Evolutionary conservation across 2,329 filamentous ascomycete genomes (phyloP).

Genomic region (Aureobasidium pullulans): DNA sequence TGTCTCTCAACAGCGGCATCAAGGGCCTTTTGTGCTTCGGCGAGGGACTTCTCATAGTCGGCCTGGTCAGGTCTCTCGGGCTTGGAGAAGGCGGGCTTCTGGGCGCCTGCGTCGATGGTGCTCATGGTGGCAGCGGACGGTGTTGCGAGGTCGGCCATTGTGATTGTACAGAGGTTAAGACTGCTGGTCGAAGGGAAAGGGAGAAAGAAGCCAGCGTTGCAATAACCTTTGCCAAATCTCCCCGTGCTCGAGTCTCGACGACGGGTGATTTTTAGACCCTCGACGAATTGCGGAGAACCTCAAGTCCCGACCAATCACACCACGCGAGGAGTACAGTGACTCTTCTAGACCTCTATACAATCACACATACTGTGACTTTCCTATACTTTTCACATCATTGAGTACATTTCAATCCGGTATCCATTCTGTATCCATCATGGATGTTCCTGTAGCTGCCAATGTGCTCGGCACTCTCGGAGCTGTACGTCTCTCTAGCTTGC

Average conservation of each 20-base stretch:
- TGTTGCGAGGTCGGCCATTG: constrained; percentile 31
- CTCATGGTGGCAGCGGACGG: constrained; percentile 29
- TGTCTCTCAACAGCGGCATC: constrained; percentile 64
- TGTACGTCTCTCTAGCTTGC: background rate
- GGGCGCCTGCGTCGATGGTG: constrained; percentile 26
- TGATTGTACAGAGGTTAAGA: constrained; percentile 1
- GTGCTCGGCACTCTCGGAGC: constrained; percentile 54
- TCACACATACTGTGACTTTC: background rate
- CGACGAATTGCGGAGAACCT: background rate
- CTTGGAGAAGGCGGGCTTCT: constrained; percentile 42
- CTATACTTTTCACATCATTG: background rate
- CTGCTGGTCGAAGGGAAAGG: background rate
- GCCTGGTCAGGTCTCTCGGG: constrained; percentile 85
- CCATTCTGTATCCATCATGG: constrained; percentile 34
- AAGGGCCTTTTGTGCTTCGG: constrained; percentile 80
- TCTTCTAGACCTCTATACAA: background rate
- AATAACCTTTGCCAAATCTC: background rate
- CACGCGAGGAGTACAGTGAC: background rate
- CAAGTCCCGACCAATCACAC: constrained; percentile 1
- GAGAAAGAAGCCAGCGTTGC: constrained; percentile 13
- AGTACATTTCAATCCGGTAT: background rate
- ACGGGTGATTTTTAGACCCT: constrained; percentile 5
- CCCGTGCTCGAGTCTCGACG: constrained; percentile 2
- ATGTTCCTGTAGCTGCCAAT: constrained; percentile 50
- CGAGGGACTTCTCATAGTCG: constrained; percentile 69